Base-by-base conservation (phyloP, 1,284 basidiomycete species). In the Porogramme epimiltina region DNA sequence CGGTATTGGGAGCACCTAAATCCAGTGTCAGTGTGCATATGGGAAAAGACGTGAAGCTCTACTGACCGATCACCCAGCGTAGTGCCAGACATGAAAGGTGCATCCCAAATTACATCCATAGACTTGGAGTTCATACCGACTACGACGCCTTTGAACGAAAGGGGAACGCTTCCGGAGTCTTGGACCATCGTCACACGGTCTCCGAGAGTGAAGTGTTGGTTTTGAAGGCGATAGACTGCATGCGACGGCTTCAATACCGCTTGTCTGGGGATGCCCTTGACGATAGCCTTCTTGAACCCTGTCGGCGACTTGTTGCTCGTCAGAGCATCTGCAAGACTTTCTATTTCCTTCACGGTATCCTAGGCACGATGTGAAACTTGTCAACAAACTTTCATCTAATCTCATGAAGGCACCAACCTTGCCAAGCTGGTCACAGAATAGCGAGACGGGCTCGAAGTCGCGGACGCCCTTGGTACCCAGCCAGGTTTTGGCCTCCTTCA, bases 31-130 rank as follows among this genome's bases (percentile, higher is more conserved):
- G n/a, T n/a, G n/a, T n/a, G n/a, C n/a, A n/a, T n/a, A n/a, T n/a
- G n/a, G n/a, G n/a, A n/a, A n/a, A n/a, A n/a, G n/a, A 31, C 28
- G 34, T 37, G 16, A 37, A 16, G 28, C 15, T 10, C 24, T 3
- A 67, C 18, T 76, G 54, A 93, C 89, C 92, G 77, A 60, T 92
- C 91, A n/a, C 84, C 84, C 4, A 99, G 76, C 0, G 91, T 97
- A 2, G 84, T 81, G 10, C 97, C 96, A 28, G 93, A 87, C 80
- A 99, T 91, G 75, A 98, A 99, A 0, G 94, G 82, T 19, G 89
- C 85, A 69, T 99, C 97, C 88, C 97, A 99, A 0, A 97, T 83
- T n/a, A 99, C 88, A 68, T 99, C 97, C 78, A 99, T 89, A 10
- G 88, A 85, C 64, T 89, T 91, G 11, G 85, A 75, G 62, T 86